Evolutionary conservation across 2,329 filamentous ascomycete species (phyloP), one percentile per base, ranked within the genome.

Genomic region (Colletotrichum destructivum): DNA sequence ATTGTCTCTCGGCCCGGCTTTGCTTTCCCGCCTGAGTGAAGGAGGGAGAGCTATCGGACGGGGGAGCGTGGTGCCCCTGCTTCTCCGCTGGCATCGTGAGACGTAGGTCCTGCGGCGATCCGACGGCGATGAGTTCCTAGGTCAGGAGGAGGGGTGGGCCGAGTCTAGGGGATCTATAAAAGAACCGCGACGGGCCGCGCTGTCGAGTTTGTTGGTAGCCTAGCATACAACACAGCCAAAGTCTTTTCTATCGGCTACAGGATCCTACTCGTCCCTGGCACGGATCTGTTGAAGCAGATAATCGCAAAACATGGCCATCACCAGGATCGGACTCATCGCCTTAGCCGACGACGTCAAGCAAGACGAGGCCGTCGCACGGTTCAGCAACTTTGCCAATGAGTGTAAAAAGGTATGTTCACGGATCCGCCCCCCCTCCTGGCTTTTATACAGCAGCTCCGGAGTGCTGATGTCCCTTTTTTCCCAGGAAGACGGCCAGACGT

Each of bases 281-380:
- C 54, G 46, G 44, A 61, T 57, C 9, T 4, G 26, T 40, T 16
- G 15, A 11, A 4, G 35, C 3, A 26, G 7, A 11, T 0, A 52
- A 40, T 23, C 38, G 38, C 52, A 21, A 54, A 26, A 26, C 6
- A 70, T 72, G 66, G 46, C 69, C 60, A 65, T 72, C 66, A 69
- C 59, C 38, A 72, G 69, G 60, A 49, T 72, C 55, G 66, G 69
- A 38, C 40, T 72, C 54, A 65, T 72, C 38, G 69, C 66, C 18
- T 46, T 72, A 42, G 66, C 69, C 38, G 69, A 71, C 40, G 65
- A 23, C 52, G 56, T 23, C 52, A 57, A 63, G 46, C 69, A 59
- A 46, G 65, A 69, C 9, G 69, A 68, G 65, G 69, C 65, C 3
- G 52, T 69, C 57, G 9, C 51, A 3, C 46, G 69, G 44, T 71